These are phyloP conservation scores for Pseudopithomyces maydicus DNA, from an alignment of 2,329 filamentous ascomycete species.

Conservation along the genomic window DNA sequence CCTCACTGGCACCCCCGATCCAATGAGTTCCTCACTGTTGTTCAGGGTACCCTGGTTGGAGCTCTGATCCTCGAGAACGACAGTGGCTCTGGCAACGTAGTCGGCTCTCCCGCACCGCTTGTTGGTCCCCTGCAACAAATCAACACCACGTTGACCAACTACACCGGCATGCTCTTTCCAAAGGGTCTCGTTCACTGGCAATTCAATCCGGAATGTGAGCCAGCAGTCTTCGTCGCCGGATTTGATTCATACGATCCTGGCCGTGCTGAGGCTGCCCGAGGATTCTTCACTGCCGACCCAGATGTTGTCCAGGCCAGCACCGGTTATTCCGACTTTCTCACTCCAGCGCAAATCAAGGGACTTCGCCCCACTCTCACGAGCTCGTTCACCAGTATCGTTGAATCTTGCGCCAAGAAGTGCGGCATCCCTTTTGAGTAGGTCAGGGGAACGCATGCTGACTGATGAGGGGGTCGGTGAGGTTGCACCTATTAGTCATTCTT, in stretches of 20 bases:
- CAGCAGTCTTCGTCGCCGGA: constrained; percentile 46
- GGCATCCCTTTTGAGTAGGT: constrained; percentile 16
- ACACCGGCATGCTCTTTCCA: constrained; percentile 48
- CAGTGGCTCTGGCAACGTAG: constrained; percentile 21
- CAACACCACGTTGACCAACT: constrained; percentile 40
- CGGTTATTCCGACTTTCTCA: constrained; percentile 23
- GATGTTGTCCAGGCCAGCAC: constrained; percentile 21
- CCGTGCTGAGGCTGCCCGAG: constrained; percentile 34
- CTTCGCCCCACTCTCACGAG: constrained; percentile 19
- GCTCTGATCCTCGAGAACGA: constrained; percentile 49
- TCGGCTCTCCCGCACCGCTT: constrained; percentile 19
- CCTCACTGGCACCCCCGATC: constrained; percentile 49
- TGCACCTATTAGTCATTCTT: no score
- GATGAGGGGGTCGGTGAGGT: neutral
- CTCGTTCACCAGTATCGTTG: constrained; percentile 21
- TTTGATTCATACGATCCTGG: constrained; percentile 46
- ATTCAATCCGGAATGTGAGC: constrained; percentile 48
- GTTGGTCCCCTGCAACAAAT: constrained; percentile 34
- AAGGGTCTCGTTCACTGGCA: constrained; percentile 48
- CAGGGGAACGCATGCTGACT: neutral
- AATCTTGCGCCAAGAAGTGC: constrained; percentile 26
- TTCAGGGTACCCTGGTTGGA: constrained; percentile 40
- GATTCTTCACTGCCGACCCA: constrained; percentile 33
- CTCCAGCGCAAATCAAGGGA: constrained; percentile 17
- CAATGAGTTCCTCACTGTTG: constrained; percentile 47